Percentiles rank a stretch among this genome's conserved stretches.
Conservation (phyloP, 208 protist species). For the Naegleria lovaniensis region DNA sequence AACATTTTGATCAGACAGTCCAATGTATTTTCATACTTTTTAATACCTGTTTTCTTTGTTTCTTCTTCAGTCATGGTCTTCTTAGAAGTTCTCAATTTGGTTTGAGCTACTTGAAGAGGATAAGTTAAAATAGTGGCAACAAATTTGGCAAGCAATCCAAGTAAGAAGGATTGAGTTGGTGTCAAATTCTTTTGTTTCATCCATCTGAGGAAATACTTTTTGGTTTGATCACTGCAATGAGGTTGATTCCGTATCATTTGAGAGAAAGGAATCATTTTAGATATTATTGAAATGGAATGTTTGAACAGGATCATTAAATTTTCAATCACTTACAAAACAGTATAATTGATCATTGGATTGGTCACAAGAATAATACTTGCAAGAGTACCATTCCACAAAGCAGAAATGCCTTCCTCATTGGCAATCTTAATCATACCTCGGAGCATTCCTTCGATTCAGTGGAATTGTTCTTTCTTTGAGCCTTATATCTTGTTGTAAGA, state of each 20-base stretch:
- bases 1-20: slow-evolving; percentile 18
- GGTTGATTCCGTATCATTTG: too few species aligned
- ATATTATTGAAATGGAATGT: too few species aligned
- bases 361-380: not conserved
- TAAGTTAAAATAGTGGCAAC: slow-evolving; percentile 15
- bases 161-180: not conserved
- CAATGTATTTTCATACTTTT: not conserved
- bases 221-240: not conserved
- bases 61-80: not conserved
- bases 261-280: too few species aligned
- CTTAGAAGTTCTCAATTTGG: not conserved
- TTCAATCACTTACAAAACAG: slow-evolving; percentile 17
- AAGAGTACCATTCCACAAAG: not conserved
- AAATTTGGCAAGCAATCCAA: not conserved
- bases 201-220: not conserved
- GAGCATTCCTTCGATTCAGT: not conserved
- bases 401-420: not conserved
- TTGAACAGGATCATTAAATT: too few species aligned
- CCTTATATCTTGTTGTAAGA: not conserved
- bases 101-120: slow-evolving; percentile 22
- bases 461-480: not conserved
- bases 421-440: not conserved
- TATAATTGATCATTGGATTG: slow-evolving; percentile 23
- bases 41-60: not conserved
- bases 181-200: not conserved